Percentiles rank a stretch among this genome's conserved stretches.
phyloP scores from a whole-genome alignment of 257 asterid species.

The Penstemon eatonii region DNA sequence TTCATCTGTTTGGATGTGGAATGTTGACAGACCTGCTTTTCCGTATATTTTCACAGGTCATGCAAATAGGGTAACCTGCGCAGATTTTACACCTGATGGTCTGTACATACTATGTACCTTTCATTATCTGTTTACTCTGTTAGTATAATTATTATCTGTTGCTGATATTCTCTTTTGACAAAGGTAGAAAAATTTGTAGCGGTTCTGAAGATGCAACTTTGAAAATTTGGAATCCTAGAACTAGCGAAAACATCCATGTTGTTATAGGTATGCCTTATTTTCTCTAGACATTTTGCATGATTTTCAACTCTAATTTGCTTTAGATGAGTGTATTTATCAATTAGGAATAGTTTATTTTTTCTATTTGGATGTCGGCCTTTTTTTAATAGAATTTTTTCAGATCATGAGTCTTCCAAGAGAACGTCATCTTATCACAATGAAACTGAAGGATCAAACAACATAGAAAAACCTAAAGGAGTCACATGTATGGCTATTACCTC shows the following conservation, averaged over 20 bases:
- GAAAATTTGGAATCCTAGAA: slow-evolving; percentile 85
- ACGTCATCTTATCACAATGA: slow-evolving; percentile 77
- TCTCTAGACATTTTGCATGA: no score
- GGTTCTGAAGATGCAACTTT: slow-evolving; percentile 92
- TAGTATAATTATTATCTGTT: slow-evolving; percentile 14
- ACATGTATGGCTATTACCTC: slow-evolving; percentile 82
- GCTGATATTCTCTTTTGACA: slow-evolving; percentile 24
- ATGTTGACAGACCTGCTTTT: slow-evolving; percentile 64
- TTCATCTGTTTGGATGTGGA: slow-evolving; percentile 86
- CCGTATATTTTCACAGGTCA: slow-evolving; percentile 70
- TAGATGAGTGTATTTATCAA: no score
- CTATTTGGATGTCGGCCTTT: no score
- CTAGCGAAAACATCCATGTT: slow-evolving; percentile 61
- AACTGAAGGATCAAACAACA: no score
- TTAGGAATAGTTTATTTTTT: no score
- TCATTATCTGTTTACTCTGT: not conserved
- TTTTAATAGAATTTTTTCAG: no score
- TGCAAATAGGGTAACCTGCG: slow-evolving; percentile 73
- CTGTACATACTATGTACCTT: slow-evolving; percentile 23
- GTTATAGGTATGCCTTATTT: slow-evolving; percentile 54
- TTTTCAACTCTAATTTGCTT: no score
- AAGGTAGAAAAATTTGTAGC: slow-evolving; percentile 75
- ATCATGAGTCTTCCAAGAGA: no score
- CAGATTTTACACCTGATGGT: slow-evolving; percentile 97
- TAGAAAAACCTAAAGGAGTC: slow-evolving; percentile 41